Percentiles rank a stretch among this genome's conserved stretches.
These are phyloP conservation scores for Cercospora citrullina DNA, from an alignment of 2,329 filamentous ascomycete genomes.

Conservation along the genomic window DNA sequence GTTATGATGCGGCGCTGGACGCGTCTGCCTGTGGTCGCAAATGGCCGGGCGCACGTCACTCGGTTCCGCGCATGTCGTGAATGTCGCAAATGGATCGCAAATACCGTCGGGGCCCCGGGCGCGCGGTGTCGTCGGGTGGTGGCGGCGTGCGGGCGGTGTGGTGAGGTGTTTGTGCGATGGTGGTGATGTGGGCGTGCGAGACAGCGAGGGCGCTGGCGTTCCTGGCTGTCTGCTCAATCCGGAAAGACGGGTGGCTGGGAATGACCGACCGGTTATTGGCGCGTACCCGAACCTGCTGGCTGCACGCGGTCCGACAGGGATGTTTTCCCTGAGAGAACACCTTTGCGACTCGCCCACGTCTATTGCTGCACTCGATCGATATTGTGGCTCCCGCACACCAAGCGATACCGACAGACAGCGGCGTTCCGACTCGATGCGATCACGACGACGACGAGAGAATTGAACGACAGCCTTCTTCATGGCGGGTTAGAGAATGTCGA, in stretches of 20 bases:
- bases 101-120: background rate
- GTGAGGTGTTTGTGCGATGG: constrained; percentile 7
- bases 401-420: background rate
- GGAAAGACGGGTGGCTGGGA: constrained; percentile 3
- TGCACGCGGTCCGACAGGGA: constrained; percentile 3
- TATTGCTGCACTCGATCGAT: background rate
- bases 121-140: background rate
- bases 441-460: constrained; percentile 8
- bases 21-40: constrained; percentile 13
- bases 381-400: background rate
- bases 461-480: constrained; percentile 26
- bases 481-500: constrained; percentile 59
- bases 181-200: constrained; percentile 1
- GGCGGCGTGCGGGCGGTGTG: background rate
- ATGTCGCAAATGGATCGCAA: background rate
- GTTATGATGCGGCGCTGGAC: constrained; percentile 21
- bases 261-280: background rate
- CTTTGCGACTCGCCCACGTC: background rate
- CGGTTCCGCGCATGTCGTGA: constrained; percentile 15
- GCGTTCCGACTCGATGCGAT: constrained; percentile 5
- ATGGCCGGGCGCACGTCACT: constrained; percentile 13
- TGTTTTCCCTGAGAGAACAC: constrained; percentile 1
- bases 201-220: background rate
- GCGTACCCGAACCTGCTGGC: background rate
- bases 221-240: background rate